A percentile compares a stretch with the other conserved stretches of the same genome.
phyloP scores from a whole-genome alignment of 371 early-diverging fungal species.

The Smittium culicis region DNA sequence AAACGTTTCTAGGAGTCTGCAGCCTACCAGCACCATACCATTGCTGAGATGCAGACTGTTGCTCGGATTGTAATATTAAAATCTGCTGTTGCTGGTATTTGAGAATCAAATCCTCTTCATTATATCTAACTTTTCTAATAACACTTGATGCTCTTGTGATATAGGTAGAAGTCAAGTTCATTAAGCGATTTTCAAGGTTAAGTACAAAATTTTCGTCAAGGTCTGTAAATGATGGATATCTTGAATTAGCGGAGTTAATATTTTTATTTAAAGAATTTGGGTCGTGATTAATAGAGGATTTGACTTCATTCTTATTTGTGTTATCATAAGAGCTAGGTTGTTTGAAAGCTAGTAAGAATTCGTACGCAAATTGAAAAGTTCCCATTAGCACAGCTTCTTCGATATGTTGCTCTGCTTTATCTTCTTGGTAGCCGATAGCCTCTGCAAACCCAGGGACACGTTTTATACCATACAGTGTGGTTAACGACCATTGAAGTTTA shows the following conservation, averaged over 20 bases:
- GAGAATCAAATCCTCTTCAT: slow-evolving; percentile 50
- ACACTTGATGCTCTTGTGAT: slow-evolving; percentile 33
- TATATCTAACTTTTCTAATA: slow-evolving; percentile 48
- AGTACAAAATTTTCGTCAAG: background rate
- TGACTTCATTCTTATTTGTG: background rate
- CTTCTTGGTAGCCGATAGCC: slow-evolving; percentile 39
- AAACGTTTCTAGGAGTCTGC: slow-evolving; percentile 20
- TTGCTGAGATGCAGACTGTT: slow-evolving; percentile 18
- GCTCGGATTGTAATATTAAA: slow-evolving; percentile 12
- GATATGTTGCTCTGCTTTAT: slow-evolving; percentile 40
- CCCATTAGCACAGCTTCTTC: slow-evolving; percentile 39
- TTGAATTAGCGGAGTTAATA: background rate
- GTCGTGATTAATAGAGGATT: background rate
- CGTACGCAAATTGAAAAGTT: slow-evolving; percentile 54
- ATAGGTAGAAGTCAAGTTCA: slow-evolving; percentile 1
- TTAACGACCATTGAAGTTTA: slow-evolving; percentile 54
- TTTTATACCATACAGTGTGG: slow-evolving; percentile 34
- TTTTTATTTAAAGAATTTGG: background rate
- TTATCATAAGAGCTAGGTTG: background rate
- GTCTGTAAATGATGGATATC: background rate
- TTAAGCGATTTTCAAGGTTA: background rate
- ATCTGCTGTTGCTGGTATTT: slow-evolving; percentile 27
- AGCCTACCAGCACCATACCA: slow-evolving; percentile 17
- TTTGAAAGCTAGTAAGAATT: slow-evolving; percentile 44
- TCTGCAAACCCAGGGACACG: slow-evolving; percentile 32